Evolutionary conservation across 2,329 filamentous ascomycete species (phyloP).

Genomic region (Verruconis gallopava): DNA sequence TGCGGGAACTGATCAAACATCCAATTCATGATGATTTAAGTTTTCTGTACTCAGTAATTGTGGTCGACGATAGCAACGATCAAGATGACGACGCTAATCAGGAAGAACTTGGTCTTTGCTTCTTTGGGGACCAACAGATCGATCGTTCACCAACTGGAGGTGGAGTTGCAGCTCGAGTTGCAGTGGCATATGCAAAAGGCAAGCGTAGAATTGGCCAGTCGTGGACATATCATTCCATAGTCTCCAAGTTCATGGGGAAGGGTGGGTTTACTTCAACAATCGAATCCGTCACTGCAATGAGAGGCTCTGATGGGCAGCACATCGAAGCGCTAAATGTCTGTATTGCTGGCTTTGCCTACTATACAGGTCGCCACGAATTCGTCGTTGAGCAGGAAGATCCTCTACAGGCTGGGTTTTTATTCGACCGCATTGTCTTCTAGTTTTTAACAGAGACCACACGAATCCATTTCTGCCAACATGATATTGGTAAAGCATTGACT

Average conservation of each 20-base stretch:
- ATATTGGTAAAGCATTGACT: no score
- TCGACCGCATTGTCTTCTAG: no score
- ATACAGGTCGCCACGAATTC: slow-evolving; percentile 13
- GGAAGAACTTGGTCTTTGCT: slow-evolving; percentile 18
- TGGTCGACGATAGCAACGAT: slow-evolving; percentile 19
- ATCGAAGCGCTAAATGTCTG: slow-evolving; percentile 11
- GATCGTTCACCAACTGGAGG: slow-evolving; percentile 30
- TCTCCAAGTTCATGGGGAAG: slow-evolving; percentile 13
- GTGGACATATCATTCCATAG: slow-evolving; percentile 16
- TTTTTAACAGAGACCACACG: no score
- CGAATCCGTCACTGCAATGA: background rate
- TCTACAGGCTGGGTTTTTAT: slow-evolving; percentile 12
- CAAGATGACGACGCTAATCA: background rate
- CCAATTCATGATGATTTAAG: slow-evolving; percentile 22
- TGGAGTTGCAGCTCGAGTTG: slow-evolving; percentile 20
- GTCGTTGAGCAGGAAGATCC: slow-evolving; percentile 13
- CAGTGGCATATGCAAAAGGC: slow-evolving; percentile 14
- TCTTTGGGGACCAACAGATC: slow-evolving; percentile 34
- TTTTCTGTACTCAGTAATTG: slow-evolving; percentile 31
- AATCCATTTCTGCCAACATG: no score
- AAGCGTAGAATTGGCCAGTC: slow-evolving; percentile 11
- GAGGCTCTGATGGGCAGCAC: slow-evolving; percentile 8
- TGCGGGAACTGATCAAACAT: slow-evolving; percentile 17
- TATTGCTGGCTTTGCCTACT: slow-evolving; percentile 14
- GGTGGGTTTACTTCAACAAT: slow-evolving; percentile 12